phyloP scores from a whole-genome alignment of 345 rosid genomes.

The Acer campestre region DNA sequence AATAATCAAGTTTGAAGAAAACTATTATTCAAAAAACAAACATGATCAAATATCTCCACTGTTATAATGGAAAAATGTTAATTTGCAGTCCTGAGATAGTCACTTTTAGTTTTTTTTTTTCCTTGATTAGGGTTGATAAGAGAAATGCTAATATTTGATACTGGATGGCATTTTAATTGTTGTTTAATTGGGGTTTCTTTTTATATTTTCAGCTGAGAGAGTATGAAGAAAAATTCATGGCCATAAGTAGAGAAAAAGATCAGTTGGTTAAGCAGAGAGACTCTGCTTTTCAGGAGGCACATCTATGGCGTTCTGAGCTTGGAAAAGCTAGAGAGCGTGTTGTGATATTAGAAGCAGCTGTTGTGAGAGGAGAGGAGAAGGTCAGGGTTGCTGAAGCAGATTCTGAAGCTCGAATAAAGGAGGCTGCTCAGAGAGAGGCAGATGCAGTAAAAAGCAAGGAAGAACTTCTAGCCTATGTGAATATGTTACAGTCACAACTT shows the following conservation, averaged over 20 bases:
- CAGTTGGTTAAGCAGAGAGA: constrained; percentile 81
- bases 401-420: constrained; percentile 79
- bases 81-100: constrained; percentile 16
- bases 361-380: constrained; percentile 90
- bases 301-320: constrained; percentile 96
- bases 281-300: constrained; percentile 83
- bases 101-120: neutral
- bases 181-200: constrained; percentile 18
- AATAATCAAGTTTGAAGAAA: neutral
- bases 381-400: constrained; percentile 77
- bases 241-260: constrained; percentile 72
- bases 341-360: constrained; percentile 91
- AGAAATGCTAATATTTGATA: neutral
- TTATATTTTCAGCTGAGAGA: constrained; percentile 64
- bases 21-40: neutral
- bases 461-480: constrained; percentile 89
- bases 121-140: neutral
- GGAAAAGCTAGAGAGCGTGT: constrained; percentile 94
- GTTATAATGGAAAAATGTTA: neutral
- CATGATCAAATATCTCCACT: neutral
- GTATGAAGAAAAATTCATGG: constrained; percentile 59
- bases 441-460: constrained; percentile 76
- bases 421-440: constrained; percentile 73
- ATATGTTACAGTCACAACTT: constrained; percentile 75
- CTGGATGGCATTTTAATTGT: neutral